Evolutionary conservation across 352 stramenopile genomes (phyloP).

Genomic region (Phytophthora ramorum): DNA sequence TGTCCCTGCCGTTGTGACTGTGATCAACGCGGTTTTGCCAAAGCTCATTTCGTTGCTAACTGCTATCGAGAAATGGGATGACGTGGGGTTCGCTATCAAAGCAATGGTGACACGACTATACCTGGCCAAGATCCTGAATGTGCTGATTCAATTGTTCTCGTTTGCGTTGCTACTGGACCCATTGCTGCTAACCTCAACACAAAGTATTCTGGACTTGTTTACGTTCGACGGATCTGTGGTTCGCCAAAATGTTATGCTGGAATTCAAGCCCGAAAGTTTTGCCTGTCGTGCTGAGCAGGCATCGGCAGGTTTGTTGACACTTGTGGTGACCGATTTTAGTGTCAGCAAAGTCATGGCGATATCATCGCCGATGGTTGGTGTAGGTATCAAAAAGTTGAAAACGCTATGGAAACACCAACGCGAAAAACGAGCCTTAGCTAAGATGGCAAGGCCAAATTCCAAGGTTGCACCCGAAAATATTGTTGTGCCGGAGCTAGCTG

Average conservation of each 20-base stretch:
- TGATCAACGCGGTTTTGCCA: slow-evolving; percentile 80
- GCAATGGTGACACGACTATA: slow-evolving; percentile 84
- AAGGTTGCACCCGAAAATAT: slow-evolving; percentile 32
- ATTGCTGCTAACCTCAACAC: slow-evolving; percentile 55
- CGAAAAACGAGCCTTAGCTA: slow-evolving; percentile 24
- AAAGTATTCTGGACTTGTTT: slow-evolving; percentile 43
- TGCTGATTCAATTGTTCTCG: slow-evolving; percentile 82
- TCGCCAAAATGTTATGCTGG: slow-evolving; percentile 68
- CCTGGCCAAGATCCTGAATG: slow-evolving; percentile 85
- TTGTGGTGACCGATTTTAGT: slow-evolving; percentile 81
- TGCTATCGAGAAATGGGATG: slow-evolving; percentile 78
- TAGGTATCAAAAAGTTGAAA: slow-evolving; percentile 30
- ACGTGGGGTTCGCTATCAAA: slow-evolving; percentile 83
- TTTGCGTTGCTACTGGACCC: slow-evolving; percentile 76
- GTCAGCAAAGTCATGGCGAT: slow-evolving; percentile 68
- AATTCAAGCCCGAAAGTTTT: slow-evolving; percentile 63
- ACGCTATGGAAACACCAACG: slow-evolving; percentile 11
- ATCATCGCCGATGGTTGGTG: slow-evolving; percentile 32
- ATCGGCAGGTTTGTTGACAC: slow-evolving; percentile 62
- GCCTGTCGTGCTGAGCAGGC: slow-evolving; percentile 71
- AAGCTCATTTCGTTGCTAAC: slow-evolving; percentile 72
- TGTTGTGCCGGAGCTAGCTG: not conserved
- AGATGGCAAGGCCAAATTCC: slow-evolving; percentile 7
- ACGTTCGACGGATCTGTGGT: slow-evolving; percentile 53
- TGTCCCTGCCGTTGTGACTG: slow-evolving; percentile 70